Conservation (phyloP, 306 rosid genomes). For the Gleditsia sinensis region DNA sequence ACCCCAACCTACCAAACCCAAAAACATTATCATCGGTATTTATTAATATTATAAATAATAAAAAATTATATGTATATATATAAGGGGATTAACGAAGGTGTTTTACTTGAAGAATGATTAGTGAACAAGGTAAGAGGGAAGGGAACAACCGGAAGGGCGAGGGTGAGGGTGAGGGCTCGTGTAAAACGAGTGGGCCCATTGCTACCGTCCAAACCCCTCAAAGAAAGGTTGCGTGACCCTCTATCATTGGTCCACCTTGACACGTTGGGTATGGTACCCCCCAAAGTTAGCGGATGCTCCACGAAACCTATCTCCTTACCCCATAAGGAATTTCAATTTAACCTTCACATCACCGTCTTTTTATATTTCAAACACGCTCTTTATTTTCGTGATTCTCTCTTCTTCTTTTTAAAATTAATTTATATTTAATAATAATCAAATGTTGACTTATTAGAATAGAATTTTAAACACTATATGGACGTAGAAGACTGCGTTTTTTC, state of each 20-base stretch:
- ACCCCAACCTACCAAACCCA: not conserved
- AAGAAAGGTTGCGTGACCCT: not conserved
- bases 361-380: too few relatives aligned
- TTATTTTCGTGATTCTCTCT: too few relatives aligned
- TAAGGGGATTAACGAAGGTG: too few relatives aligned
- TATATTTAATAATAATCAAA: too few relatives aligned
- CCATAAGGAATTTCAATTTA: not conserved
- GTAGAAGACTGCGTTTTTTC: too few relatives aligned
- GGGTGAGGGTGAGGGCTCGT: not conserved
- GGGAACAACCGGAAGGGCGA: too few relatives aligned
- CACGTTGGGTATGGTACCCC: not conserved
- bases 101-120: conserved; percentile 1
- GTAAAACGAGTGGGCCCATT: not conserved
- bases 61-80: too few relatives aligned
- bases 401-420: too few relatives aligned
- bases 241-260: not conserved
- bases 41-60: too few relatives aligned
- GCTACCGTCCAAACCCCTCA: not conserved
- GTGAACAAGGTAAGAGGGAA: too few relatives aligned
- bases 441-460: too few relatives aligned
- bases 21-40: not conserved
- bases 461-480: too few relatives aligned
- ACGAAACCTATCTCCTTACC: not conserved
- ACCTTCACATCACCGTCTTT: not conserved
- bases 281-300: conserved; percentile 16